Evolutionary conservation across 495 filamentous ascomycete species (phyloP).

Genomic region (Stereocaulon alpinum): DNA sequence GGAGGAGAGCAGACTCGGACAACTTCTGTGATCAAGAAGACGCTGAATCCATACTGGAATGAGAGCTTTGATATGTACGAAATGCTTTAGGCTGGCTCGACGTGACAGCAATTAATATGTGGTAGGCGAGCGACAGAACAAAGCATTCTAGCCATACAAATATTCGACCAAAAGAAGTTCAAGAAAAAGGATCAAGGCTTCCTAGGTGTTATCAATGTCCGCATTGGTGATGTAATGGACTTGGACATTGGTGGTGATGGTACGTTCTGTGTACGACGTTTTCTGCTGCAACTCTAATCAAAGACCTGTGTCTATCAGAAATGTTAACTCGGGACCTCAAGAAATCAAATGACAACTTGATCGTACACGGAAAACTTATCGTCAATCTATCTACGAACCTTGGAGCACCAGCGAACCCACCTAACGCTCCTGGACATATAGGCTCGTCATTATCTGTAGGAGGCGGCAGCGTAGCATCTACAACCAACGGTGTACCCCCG

Average conservation of each 20-base stretch:
- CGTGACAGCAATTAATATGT: slow-evolving; percentile 5
- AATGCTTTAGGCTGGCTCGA: slow-evolving; percentile 7
- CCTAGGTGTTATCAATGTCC: slow-evolving; percentile 92
- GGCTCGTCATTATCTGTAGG: slow-evolving; percentile 20
- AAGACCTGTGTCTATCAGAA: slow-evolving; percentile 36
- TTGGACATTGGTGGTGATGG: slow-evolving; percentile 82
- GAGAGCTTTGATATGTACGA: slow-evolving; percentile 93
- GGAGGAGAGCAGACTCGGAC: slow-evolving; percentile 95
- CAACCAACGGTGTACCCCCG: slow-evolving; percentile 20
- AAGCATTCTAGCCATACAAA: slow-evolving; percentile 92
- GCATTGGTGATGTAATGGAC: slow-evolving; percentile 87
- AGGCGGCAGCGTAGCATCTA: slow-evolving; percentile 15
- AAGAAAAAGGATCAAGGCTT: slow-evolving; percentile 99
- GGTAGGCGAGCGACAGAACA: slow-evolving; percentile 76
- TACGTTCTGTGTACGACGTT: slow-evolving; percentile 36
- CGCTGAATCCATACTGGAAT: slow-evolving; percentile 98
- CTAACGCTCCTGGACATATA: slow-evolving; percentile 29
- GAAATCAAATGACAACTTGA: slow-evolving; percentile 95
- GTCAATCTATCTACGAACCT: slow-evolving; percentile 91
- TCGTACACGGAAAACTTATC: slow-evolving; percentile 95
- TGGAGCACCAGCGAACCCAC: slow-evolving; percentile 38
- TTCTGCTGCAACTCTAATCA: background rate
- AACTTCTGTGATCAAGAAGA: slow-evolving; percentile 90
- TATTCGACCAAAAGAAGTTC: slow-evolving; percentile 99
- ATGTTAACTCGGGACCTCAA: slow-evolving; percentile 99